Evolutionary conservation across 495 filamentous ascomycete genomes (phyloP).

Genomic region (Penicillium soppii): DNA sequence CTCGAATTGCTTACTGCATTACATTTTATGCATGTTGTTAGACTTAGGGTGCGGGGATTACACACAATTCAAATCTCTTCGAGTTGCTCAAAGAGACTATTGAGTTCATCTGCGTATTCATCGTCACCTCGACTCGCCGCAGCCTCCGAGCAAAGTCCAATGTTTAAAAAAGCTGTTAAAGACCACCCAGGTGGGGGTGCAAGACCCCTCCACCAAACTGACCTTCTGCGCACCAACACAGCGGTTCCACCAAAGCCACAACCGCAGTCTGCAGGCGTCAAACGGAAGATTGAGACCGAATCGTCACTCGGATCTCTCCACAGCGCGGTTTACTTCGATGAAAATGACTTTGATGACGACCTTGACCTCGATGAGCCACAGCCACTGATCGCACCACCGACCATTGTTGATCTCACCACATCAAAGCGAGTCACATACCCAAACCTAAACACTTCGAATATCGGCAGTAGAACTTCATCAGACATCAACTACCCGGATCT

Average conservation of each 20-base stretch:
- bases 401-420: constrained; percentile 3
- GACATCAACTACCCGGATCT: constrained; percentile 44
- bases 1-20: constrained; percentile 1
- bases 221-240: constrained; percentile 25
- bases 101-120: constrained; percentile 26
- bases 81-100: constrained; percentile 21
- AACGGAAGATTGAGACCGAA: constrained; percentile 44
- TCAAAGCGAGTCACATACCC: constrained; percentile 24
- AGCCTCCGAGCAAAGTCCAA: constrained; percentile 18
- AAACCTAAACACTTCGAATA: constrained; percentile 16
- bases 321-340: constrained; percentile 50
- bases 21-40: constrained; percentile 37
- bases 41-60: constrained; percentile 14
- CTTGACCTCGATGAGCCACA: constrained; percentile 45
- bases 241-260: constrained; percentile 18
- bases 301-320: constrained; percentile 44
- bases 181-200: constrained; percentile 34
- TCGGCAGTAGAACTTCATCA: constrained; percentile 10
- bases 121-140: constrained; percentile 19
- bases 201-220: constrained; percentile 39
- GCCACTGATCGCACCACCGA: constrained; percentile 28
- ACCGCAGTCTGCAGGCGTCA: constrained; percentile 33
- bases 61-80: constrained; percentile 22
- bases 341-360: constrained; percentile 57
- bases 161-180: constrained; percentile 48